Evolutionary conservation across 371 early-diverging fungal species (phyloP).

Genomic region (Quaeritorhiza haematococci): DNA sequence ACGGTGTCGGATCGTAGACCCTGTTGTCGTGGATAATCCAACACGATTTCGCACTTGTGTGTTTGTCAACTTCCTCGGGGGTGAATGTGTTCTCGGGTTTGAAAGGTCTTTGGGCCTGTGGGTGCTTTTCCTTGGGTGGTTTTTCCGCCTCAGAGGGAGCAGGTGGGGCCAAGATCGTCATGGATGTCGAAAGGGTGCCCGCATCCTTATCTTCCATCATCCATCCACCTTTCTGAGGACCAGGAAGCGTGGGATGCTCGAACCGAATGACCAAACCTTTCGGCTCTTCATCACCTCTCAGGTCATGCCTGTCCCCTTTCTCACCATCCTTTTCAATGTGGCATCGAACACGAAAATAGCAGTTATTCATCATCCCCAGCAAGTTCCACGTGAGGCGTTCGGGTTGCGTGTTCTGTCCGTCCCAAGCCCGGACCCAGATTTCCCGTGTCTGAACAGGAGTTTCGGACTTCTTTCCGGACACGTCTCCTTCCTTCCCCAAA

Average conservation of each 20-base stretch:
- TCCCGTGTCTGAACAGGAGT: no score
- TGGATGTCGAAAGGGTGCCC: not conserved
- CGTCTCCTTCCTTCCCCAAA: not conserved
- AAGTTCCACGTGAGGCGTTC: constrained; percentile 70
- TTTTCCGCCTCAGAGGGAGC: not conserved
- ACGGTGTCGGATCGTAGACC: constrained; percentile 26
- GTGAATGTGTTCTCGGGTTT: constrained; percentile 8
- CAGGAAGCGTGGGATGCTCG: constrained; percentile 50
- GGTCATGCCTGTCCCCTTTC: constrained; percentile 8
- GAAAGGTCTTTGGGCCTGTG: constrained; percentile 37
- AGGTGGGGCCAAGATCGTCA: not conserved
- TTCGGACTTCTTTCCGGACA: not conserved
- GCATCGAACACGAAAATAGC: constrained; percentile 53
- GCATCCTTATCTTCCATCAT: constrained; percentile 53
- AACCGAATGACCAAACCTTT: constrained; percentile 32
- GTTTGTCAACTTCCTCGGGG: constrained; percentile 28
- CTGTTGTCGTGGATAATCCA: constrained; percentile 23
- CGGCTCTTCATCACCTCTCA: no score
- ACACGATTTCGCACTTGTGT: constrained; percentile 24
- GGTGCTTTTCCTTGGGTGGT: not conserved
- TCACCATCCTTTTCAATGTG: constrained; percentile 1
- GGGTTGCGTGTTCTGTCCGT: constrained; percentile 72
- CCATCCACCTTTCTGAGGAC: constrained; percentile 43
- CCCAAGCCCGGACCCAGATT: constrained; percentile 69
- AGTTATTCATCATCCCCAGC: constrained; percentile 80